These are phyloP conservation scores for Nephelium lappaceum DNA, from an alignment of 345 rosid species.

Conservation along the genomic window DNA sequence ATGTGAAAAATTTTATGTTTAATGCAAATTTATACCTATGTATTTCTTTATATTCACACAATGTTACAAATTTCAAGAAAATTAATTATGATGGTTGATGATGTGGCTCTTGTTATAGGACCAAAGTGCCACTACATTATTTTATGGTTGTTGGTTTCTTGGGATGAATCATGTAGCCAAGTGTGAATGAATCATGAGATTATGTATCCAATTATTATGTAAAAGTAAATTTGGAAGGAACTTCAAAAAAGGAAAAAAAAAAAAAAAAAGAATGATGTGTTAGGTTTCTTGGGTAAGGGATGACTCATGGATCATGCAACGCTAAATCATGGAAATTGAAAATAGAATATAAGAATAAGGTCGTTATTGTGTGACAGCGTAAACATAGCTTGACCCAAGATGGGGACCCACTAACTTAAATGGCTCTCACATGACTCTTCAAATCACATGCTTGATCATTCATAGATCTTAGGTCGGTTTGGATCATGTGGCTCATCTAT, in stretches of 20 bases:
- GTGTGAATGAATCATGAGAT: no score
- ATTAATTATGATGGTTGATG: no score
- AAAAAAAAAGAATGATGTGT: no score
- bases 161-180: background rate
- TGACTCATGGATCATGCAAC: background rate
- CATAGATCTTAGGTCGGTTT: conserved; percentile 1
- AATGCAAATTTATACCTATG: no score
- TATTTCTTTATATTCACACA: no score
- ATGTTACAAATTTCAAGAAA: no score
- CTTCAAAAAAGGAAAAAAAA: no score
- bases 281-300: background rate
- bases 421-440: conserved; percentile 7
- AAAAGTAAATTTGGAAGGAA: no score
- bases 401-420: background rate
- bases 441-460: conserved; percentile 11
- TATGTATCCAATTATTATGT: no score
- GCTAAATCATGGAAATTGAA: background rate
- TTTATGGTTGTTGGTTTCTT: background rate
- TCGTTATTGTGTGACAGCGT: background rate
- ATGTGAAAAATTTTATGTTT: no score
- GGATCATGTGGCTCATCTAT: background rate
- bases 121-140: background rate
- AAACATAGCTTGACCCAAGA: background rate
- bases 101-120: no score
- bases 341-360: background rate